These are phyloP conservation scores for Nepenthes mirabilis DNA, from an alignment of 148 eudicot genomes.

Conservation along the genomic window DNA sequence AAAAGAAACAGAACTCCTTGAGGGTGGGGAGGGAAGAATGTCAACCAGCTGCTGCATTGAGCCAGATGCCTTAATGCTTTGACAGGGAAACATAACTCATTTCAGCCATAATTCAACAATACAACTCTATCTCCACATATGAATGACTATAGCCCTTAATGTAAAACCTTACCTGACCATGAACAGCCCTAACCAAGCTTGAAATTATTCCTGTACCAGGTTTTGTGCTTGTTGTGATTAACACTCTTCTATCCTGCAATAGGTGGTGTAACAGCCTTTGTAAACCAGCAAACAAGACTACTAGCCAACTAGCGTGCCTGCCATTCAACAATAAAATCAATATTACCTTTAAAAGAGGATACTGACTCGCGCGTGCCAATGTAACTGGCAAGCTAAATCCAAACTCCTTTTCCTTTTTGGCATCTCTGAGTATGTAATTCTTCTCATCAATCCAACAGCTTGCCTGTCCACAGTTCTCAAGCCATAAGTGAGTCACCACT, in stretches of 20 bases:
- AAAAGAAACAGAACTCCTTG: no score
- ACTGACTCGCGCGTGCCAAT: conserved; percentile 51
- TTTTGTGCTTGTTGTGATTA: conserved; percentile 52
- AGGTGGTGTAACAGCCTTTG: background rate
- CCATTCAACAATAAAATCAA: background rate
- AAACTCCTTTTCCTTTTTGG: conserved; percentile 71
- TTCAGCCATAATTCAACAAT: no score
- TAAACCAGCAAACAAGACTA: background rate
- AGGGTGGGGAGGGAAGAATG: no score
- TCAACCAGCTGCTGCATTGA: no score
- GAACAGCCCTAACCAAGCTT: conserved; percentile 68
- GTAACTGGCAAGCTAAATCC: conserved; percentile 77
- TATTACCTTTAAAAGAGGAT: conserved; percentile 68
- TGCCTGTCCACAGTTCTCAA: conserved; percentile 77
- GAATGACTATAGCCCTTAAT: background rate
- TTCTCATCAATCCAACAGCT: conserved; percentile 63
- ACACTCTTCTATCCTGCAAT: conserved; percentile 48
- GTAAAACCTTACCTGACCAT: conserved; percentile 52
- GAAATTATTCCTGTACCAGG: conserved; percentile 51
- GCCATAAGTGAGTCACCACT: conserved; percentile 78
- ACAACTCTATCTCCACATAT: no score
- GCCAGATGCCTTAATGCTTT: no score
- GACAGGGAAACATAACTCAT: no score
- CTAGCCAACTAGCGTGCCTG: background rate
- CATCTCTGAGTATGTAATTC: conserved; percentile 72